Evolutionary conservation across 768 basidiomycete genomes (phyloP), one percentile per base, ranked within the genome.

Genomic region (Pulveroboletus ravenelii): DNA sequence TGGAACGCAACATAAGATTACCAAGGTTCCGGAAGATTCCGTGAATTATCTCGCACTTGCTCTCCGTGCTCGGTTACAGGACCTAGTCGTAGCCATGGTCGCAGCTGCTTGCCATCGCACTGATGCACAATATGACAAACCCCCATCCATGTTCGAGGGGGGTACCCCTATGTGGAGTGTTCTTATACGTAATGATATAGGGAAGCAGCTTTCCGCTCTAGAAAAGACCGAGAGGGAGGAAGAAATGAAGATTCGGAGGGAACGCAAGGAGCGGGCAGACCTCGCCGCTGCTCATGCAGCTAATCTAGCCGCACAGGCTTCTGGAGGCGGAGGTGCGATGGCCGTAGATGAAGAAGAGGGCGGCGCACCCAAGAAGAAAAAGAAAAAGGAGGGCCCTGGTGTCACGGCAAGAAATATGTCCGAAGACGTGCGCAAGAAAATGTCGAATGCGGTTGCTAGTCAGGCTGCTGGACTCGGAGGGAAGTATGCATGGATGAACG

Each of bases 401-500:
- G 86, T 90, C 10, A 88, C 87, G 0, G 89, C 90, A 48, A 74
- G 87, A 50, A 93, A 92, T 62, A 90, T 94, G 88, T 86, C 84
- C 6, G 92, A 93, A 67, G 92, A 93, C 59, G 87, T 91, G 59
- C 75, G 85, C 57, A 94, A 94, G 76, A 92, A 90, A 65, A 84
- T 93, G 84, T 87, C 86, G 31, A 92, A 95, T 65, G 87, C 87
- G 20, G 87, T 89, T 6, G 92, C 92, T 20, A 86, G 84, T 56
- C 89, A 90, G 63, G 89, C 89, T 6, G 89, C 90, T n/a, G 92
- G 92, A 0, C 63, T 90, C 18, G 81, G 84, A 1, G 83, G 86
- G 18, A 86, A 85, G 67, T 94, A 93, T 60, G 77, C 87, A 14
- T 94, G 92, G 92, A 90, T 93, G 89, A 90, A 73, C 14, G 79